phyloP scores from a whole-genome alignment of 345 rosid species.

The Euphorbia lathyris region DNA sequence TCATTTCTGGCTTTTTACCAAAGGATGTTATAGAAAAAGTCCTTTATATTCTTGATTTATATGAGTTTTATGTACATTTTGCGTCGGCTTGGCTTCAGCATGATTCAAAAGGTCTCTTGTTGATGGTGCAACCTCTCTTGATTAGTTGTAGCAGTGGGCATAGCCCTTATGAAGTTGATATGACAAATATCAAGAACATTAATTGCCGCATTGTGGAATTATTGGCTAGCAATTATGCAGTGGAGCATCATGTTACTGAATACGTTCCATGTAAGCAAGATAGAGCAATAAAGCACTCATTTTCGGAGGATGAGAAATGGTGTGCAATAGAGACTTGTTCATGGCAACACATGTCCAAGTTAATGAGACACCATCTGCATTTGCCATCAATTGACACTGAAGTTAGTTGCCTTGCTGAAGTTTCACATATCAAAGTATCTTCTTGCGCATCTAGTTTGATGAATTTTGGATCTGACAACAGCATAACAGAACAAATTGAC shows the following conservation, averaged over 20 bases:
- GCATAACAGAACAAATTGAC: constrained; percentile 36
- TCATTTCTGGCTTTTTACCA: constrained; percentile 34
- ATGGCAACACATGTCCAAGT: constrained; percentile 71
- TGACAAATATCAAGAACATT: constrained; percentile 45
- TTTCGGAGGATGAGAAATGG: constrained; percentile 80
- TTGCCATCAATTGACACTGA: constrained; percentile 34
- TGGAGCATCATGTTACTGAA: constrained; percentile 17
- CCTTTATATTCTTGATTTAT: constrained; percentile 55
- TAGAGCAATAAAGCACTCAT: constrained; percentile 35
- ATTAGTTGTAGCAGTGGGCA: constrained; percentile 49
- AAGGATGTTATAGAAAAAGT: constrained; percentile 34
- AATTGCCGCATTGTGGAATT: constrained; percentile 31
- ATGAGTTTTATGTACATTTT: constrained; percentile 54
- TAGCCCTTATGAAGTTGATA: constrained; percentile 62
- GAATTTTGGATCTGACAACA: constrained; percentile 34
- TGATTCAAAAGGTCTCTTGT: constrained; percentile 51
- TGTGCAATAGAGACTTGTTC: constrained; percentile 56
- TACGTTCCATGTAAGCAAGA: constrained; percentile 27
- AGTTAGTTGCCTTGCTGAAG: constrained; percentile 34
- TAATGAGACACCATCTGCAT: constrained; percentile 56
- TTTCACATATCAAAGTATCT: constrained; percentile 29
- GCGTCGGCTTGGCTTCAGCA: constrained; percentile 67
- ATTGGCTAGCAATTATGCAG: constrained; percentile 26
- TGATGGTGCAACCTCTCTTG: constrained; percentile 62
- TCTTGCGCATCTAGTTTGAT: constrained; percentile 27